Percentiles rank a stretch among this genome's conserved stretches.
Evolutionary conservation across 352 stramenopile genomes (phyloP).

Genomic region (Pythium aristosporum): DNA sequence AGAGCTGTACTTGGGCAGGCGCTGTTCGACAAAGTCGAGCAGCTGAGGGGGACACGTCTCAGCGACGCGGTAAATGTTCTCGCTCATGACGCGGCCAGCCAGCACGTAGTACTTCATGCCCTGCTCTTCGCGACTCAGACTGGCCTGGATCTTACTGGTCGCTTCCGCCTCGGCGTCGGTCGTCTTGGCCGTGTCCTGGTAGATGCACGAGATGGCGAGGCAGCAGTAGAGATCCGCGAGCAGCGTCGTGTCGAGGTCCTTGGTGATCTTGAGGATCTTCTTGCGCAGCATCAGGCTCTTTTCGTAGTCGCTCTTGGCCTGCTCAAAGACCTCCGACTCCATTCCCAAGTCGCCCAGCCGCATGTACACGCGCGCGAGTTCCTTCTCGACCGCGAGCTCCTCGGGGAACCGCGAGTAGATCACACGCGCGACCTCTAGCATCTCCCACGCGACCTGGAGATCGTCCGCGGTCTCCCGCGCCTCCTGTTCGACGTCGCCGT

Average conservation of each 20-base stretch:
- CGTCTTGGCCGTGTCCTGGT: slow-evolving; percentile 48
- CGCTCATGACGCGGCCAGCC: slow-evolving; percentile 73
- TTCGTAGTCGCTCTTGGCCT: slow-evolving; percentile 76
- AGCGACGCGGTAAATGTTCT: slow-evolving; percentile 73
- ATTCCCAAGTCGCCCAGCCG: slow-evolving; percentile 76
- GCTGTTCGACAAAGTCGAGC: slow-evolving; percentile 47
- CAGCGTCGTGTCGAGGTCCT: slow-evolving; percentile 75
- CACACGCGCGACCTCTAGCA: slow-evolving; percentile 82
- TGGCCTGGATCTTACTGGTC: slow-evolving; percentile 25
- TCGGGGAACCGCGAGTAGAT: slow-evolving; percentile 75
- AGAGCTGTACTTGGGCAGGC: slow-evolving; percentile 49
- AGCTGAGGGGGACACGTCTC: slow-evolving; percentile 38
- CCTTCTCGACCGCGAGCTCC: slow-evolving; percentile 67
- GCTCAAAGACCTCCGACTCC: slow-evolving; percentile 80
- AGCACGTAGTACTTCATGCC: slow-evolving; percentile 83
- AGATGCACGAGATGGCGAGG: slow-evolving; percentile 84
- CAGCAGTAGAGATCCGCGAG: slow-evolving; percentile 82
- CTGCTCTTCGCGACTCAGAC: slow-evolving; percentile 42
- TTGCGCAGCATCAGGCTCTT: slow-evolving; percentile 69
- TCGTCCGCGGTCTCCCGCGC: slow-evolving; percentile 58
- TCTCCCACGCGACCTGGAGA: slow-evolving; percentile 84
- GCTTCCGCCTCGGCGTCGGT: slow-evolving; percentile 2
- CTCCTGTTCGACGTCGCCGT: slow-evolving; percentile 57
- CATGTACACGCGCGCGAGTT: slow-evolving; percentile 80
- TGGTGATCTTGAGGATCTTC: slow-evolving; percentile 64